A percentile compares a stretch with the other conserved stretches of the same genome.
Conservation (phyloP, 768 basidiomycete species). For the Hypsizygus marmoreus region DNA sequence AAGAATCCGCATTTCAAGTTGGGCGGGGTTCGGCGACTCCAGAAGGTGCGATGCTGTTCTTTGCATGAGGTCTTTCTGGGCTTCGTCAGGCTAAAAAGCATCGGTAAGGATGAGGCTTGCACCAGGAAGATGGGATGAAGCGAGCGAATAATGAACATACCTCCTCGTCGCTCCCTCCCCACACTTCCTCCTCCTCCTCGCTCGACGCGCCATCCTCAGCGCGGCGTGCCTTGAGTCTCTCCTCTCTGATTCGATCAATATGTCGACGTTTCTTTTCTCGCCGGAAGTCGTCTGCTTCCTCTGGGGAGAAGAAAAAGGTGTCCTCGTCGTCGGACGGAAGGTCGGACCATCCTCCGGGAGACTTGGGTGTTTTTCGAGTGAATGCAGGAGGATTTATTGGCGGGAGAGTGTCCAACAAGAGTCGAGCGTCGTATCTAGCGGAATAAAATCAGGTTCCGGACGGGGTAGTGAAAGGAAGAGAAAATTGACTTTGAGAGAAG, state of each 20-base stretch:
- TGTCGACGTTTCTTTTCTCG: conserved; percentile 67
- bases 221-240: conserved; percentile 61
- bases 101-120: not conserved
- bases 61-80: conserved; percentile 66
- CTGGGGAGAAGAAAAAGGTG: conserved; percentile 73
- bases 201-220: conserved; percentile 38
- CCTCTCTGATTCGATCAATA: conserved; percentile 61
- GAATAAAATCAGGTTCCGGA: conserved; percentile 20
- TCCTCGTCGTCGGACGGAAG: conserved; percentile 87
- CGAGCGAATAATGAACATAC: conserved; percentile 40
- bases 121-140: not conserved
- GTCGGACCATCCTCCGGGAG: conserved; percentile 77
- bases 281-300: conserved; percentile 66
- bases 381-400: conserved; percentile 6
- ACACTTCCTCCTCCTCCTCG: conserved; percentile 39
- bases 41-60: conserved; percentile 72
- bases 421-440: conserved; percentile 77
- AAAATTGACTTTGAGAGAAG: conserved; percentile 24
- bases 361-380: conserved; percentile 27
- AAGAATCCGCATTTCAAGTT: conserved; percentile 86
- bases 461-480: conserved; percentile 19
- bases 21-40: conserved; percentile 73
- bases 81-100: conserved; percentile 53
- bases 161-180: conserved; percentile 77
- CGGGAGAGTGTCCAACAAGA: conserved; percentile 62